Conservation (phyloP, 805 yeast species). For the Kurtzmaniella cleridarum region DNA sequence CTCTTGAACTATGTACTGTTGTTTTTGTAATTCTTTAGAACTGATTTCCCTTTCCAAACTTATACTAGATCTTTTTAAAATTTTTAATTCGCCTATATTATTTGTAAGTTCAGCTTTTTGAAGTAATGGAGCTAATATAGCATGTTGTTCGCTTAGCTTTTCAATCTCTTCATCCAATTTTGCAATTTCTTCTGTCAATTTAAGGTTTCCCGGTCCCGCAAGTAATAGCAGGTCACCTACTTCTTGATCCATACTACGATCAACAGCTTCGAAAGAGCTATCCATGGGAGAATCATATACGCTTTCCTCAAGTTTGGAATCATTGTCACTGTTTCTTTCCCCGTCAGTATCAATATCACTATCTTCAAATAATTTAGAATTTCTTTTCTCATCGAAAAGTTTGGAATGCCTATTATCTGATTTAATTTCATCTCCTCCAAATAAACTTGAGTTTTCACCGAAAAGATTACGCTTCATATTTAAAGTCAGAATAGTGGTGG, state of each 20-base stretch:
- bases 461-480: slow-evolving; percentile 12
- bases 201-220: slow-evolving; percentile 67
- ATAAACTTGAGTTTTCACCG: slow-evolving; percentile 27
- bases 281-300: not conserved
- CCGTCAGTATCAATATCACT: slow-evolving; percentile 3
- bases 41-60: slow-evolving; percentile 70
- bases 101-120: slow-evolving; percentile 83
- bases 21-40: slow-evolving; percentile 66
- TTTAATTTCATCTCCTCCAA: slow-evolving; percentile 17
- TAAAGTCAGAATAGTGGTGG: not conserved
- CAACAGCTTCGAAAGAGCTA: no score
- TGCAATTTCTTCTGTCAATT: slow-evolving; percentile 61
- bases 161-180: slow-evolving; percentile 54
- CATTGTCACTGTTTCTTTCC: slow-evolving; percentile 2
- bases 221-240: slow-evolving; percentile 18
- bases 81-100: slow-evolving; percentile 60
- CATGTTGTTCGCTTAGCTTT: slow-evolving; percentile 54
- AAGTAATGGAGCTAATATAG: slow-evolving; percentile 60
- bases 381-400: slow-evolving; percentile 6
- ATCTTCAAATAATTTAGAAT: slow-evolving; percentile 28
- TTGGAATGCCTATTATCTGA: slow-evolving; percentile 4
- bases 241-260: no score
- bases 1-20: slow-evolving; percentile 79
- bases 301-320: not conserved
- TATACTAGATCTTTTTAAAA: slow-evolving; percentile 60